phyloP scores from a whole-genome alignment of 768 basidiomycete genomes.

The Rhizopogon vulgaris region DNA sequence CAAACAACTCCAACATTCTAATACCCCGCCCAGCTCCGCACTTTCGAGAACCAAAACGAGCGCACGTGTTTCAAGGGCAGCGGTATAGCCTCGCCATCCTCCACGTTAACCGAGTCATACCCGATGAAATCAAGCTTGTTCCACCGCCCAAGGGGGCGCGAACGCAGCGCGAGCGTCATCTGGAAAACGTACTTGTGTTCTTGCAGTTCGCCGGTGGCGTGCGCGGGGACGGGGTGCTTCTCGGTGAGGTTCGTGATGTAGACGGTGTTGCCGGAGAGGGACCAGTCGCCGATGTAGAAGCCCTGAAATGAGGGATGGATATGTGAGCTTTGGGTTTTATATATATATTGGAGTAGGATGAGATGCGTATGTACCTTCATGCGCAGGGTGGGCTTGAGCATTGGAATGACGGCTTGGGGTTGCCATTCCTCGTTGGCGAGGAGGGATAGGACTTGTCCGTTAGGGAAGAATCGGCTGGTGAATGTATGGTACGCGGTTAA shows the following conservation, averaged over 20 bases:
- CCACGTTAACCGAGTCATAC: slow-evolving; percentile 74
- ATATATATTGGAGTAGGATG: not conserved
- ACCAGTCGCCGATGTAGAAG: slow-evolving; percentile 67
- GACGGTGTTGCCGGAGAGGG: slow-evolving; percentile 55
- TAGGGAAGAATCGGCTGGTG: slow-evolving; percentile 76
- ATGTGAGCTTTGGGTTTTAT: slow-evolving; percentile 1
- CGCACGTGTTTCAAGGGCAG: slow-evolving; percentile 77
- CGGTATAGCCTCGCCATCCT: slow-evolving; percentile 64
- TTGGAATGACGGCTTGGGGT: slow-evolving; percentile 68
- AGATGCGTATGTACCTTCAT: slow-evolving; percentile 51
- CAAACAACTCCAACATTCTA: slow-evolving; percentile 1
- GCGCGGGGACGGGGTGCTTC: slow-evolving; percentile 8
- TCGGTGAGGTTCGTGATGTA: slow-evolving; percentile 62
- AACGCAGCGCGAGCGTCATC: slow-evolving; percentile 66
- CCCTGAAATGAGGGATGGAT: slow-evolving; percentile 40
- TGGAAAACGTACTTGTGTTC: slow-evolving; percentile 56
- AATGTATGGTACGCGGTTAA: not conserved
- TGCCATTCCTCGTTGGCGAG: slow-evolving; percentile 73
- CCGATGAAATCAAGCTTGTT: slow-evolving; percentile 70
- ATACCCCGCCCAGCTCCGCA: slow-evolving; percentile 52
- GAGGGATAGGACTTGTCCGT: slow-evolving; percentile 81
- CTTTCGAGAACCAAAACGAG: slow-evolving; percentile 94
- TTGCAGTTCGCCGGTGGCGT: slow-evolving; percentile 8
- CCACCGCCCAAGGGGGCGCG: slow-evolving; percentile 74
- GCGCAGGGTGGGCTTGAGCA: slow-evolving; percentile 68